Percentiles rank a stretch among this genome's conserved stretches.
Evolutionary conservation across 2,329 filamentous ascomycete genomes (phyloP).

Genomic region (Orbilia oligospora): DNA sequence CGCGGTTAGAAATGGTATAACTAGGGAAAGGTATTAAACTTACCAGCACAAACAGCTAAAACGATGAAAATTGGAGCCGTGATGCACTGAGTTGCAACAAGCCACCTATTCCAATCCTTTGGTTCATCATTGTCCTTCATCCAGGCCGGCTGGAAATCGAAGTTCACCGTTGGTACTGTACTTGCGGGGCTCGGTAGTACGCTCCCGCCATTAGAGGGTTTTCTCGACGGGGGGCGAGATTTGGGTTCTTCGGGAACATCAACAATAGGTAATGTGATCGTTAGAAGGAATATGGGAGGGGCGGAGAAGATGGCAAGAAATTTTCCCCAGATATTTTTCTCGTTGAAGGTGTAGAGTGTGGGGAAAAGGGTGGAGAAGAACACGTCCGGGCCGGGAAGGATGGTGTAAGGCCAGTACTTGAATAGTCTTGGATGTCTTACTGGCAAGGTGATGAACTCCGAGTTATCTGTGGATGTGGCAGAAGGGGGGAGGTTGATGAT

Average conservation of each 20-base stretch:
- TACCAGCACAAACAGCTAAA: conserved; percentile 79
- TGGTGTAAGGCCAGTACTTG: conserved; percentile 84
- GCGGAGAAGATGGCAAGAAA: conserved; percentile 84
- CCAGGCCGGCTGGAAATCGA: conserved; percentile 69
- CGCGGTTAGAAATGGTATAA: neutral
- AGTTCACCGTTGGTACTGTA: conserved; percentile 69
- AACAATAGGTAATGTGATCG: conserved; percentile 90
- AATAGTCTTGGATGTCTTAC: conserved; percentile 71
- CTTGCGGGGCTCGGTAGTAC: conserved; percentile 67
- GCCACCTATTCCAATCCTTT: conserved; percentile 89
- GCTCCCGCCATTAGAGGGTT: conserved; percentile 62
- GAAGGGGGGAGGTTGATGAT: conserved; percentile 52
- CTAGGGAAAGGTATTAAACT: neutral
- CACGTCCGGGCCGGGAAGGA: conserved; percentile 80
- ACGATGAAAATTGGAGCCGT: conserved; percentile 87
- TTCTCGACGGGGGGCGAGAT: conserved; percentile 33
- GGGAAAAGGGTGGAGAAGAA: conserved; percentile 85
- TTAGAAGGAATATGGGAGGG: conserved; percentile 90
- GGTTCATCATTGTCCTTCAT: conserved; percentile 66
- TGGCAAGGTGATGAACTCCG: conserved; percentile 49
- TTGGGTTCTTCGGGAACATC: conserved; percentile 72
- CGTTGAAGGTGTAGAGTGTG: conserved; percentile 83
- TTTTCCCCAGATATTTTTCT: conserved; percentile 88
- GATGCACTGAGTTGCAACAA: conserved; percentile 86
- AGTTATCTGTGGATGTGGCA: conserved; percentile 40